These are phyloP conservation scores for Paspalum vaginatum DNA, from an alignment of 176 grass and related monocot species.

Conservation along the genomic window DNA sequence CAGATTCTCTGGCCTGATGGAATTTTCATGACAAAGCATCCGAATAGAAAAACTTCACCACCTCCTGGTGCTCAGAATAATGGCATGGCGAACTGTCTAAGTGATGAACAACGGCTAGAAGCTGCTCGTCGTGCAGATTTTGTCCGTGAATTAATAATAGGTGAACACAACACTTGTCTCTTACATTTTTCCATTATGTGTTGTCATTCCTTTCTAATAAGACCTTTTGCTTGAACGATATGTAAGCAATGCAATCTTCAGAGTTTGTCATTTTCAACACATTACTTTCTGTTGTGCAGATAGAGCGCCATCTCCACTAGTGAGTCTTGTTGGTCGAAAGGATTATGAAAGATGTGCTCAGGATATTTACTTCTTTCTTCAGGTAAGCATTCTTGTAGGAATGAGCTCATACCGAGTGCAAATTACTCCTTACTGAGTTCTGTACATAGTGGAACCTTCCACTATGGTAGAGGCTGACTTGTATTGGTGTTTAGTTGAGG, in stretches of 20 bases:
- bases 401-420: constrained; percentile 11
- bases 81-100: constrained; percentile 50
- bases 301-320: constrained; percentile 79
- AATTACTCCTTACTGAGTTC: background rate
- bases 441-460: background rate
- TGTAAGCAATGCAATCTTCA: background rate
- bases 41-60: constrained; percentile 68
- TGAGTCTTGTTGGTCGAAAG: constrained; percentile 90
- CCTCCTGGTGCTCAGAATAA: constrained; percentile 57
- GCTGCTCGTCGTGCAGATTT: constrained; percentile 80
- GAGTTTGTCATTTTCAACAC: constrained; percentile 1
- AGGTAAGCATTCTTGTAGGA: constrained; percentile 56
- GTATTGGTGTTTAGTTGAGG: background rate
- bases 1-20: constrained; percentile 99
- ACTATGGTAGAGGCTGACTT: constrained; percentile 1
- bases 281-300: constrained; percentile 48
- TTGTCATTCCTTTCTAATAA: background rate
- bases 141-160: constrained; percentile 91
- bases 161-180: constrained; percentile 30
- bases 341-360: constrained; percentile 93
- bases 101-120: constrained; percentile 75
- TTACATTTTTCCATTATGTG: constrained; percentile 18
- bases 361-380: constrained; percentile 97
- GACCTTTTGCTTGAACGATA: constrained; percentile 3
- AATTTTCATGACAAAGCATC: constrained; percentile 96